Base-by-base conservation (phyloP, 176 grass and related monocot genomes). In the Aegilops umbellulata region DNA sequence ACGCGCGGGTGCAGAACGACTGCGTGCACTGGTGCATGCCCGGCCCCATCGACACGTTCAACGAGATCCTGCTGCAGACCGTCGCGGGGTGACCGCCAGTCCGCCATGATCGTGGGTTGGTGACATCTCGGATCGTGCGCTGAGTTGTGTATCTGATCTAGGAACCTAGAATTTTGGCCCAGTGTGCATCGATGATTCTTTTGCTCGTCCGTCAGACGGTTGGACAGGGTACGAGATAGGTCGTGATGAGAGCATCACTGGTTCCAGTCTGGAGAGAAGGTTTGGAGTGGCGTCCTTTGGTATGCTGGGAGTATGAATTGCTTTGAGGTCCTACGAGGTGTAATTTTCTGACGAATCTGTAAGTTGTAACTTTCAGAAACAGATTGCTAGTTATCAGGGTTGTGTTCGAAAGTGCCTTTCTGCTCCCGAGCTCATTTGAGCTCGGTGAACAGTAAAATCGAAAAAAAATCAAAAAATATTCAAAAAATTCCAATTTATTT, bases 11-110 rank as follows among this genome's bases (percentile, higher is more conserved):
- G 69, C 93, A 95, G 86, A 98, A 92, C 62, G 93, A 98, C 85
- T 98, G 93, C 84, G 91, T 98, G 83, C 95, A 98, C 74, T 95
- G 95, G 95, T 98, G 93, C 83, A 79, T 95, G 80, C 89, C 93
- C 4, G 95, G 91, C 3, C 87, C 95, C 7, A 88, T 98, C 3
- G 91, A 98, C 55, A 88, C 89, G 19, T 93, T 95, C 78, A 95
- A 98, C 41, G 73, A 98, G 93, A 92, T 98, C 32, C 80, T 93
- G 8, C 76, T 88, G 23, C 86, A 86, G 77, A 61, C 89, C 6
- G 34, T 98, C 31, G 70, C 20, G 4, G 6, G 79, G 26, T 82
- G 87, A 87, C 78, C 68, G 3, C 74, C 63, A 23, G 87, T 84
- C 78, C 68, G 5, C 75, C 63, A 24, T 14, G 61, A 17, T 15